Base-by-base conservation (phyloP, 2,329 filamentous ascomycete species). In the Hirsutella thompsonii region DNA sequence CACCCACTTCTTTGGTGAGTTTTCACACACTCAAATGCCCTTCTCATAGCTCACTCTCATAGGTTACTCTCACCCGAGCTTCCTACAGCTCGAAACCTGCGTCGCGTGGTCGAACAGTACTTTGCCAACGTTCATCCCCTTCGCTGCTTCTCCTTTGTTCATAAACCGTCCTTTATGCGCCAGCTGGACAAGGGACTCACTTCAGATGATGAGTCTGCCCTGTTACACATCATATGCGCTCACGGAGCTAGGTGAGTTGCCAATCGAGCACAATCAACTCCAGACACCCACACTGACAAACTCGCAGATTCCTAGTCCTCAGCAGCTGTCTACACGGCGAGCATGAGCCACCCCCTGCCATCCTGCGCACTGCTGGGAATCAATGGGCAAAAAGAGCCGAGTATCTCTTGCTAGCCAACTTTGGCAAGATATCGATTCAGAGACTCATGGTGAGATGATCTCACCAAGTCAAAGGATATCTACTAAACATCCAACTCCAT, bases 101-200 rank as follows among this genome's bases (percentile, higher is more conserved):
- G 59, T 13, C 54, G 53, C 0, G 53, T 61, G 3, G 55, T 62
- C 20, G 59, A 62, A 36, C 59, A 59, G 44, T 62, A 62, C 42
- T 62, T 62, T 46, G 49, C 57, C 43, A 62, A 62, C 23, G 49
- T 62, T 4, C 69, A 63, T 39, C 59, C 59, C n/a, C 53, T 63
- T 4, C 55, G 60, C 18, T 63, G 60, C 44, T 63, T 63, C 40
- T 59, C 60, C 14, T 63, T 63, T 52, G 58, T 63, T 16, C 60
- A 63, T 39, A 60, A 62, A 38, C 60, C 60, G 4, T 61, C 60
- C 1, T 62, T 63, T 38, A 59, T 60, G 46, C 50, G 59, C 5
- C 59, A 61, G 36, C 49, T 63, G 5, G 60, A 63, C 42, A 60
- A 57, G 20, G 60, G 60, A 0, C 53, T 61, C 36, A 51, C 53